Evolutionary conservation across 148 eudicot species (phyloP), one percentile per base, ranked within the genome.

Genomic region (Chenopodium berlandieri): DNA sequence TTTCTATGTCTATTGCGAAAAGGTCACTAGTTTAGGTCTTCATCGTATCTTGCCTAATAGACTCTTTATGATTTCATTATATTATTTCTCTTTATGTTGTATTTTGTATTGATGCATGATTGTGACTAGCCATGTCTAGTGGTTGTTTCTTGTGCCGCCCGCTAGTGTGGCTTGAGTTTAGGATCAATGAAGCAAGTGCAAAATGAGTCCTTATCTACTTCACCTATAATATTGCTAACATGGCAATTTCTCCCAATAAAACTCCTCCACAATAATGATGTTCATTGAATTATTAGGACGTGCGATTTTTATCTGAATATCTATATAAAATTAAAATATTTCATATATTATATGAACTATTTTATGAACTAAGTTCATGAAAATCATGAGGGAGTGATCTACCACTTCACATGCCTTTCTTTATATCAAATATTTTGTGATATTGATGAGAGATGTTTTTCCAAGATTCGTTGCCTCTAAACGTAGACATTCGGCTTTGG

Each of bases 381-480:
- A 50, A 11, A 11, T 50, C 56, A 74, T 50, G 20, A n/a, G 20
- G 62, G 5, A 66, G 73, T 75, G 64, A 75, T 81, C 22, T 63
- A 75, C 79, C 84, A 82, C 80, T 77, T 85, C 82, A 78, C 64
- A 71, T 56, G 79, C 79, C 58, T 34, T 71, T 77, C 52, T 4
- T n/a, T 4, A 23, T 78, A 73, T 65, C 67, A 77, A 37, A 22
- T 75, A 79, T 54, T 73, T 71, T 79, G 63, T 75, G 67, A 65
- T 78, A 37, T 9, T 56, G 14, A 23, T 44, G 78, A 81, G 76
- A 73, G 58, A 56, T 76, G 44, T 60, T 4, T 34, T 40, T 23
- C 30, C 48, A 76, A 82, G 84, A 87, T 87, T 87, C 80, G 82
- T 87, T 83, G 84, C 88, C 81, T 89, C 74, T 82, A 73, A 73